These are phyloP conservation scores for Russula foetens DNA, from an alignment of 768 basidiomycete genomes.

Conservation along the genomic window DNA sequence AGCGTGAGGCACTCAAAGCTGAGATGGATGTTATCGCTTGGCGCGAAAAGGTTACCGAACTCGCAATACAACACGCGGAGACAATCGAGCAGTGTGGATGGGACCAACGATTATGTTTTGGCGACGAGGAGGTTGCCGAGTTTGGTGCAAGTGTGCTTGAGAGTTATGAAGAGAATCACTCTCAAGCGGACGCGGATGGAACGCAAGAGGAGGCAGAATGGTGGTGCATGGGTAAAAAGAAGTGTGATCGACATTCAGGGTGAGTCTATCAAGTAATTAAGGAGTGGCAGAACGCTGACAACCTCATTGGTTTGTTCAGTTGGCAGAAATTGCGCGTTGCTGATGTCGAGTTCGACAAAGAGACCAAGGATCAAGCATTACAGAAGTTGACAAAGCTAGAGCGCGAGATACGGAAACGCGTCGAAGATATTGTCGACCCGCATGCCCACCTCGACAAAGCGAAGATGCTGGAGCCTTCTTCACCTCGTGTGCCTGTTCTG, in stretches of 20 bases:
- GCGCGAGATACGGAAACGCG: conserved; percentile 67
- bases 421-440: conserved; percentile 55
- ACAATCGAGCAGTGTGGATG: conserved; percentile 73
- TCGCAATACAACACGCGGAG: conserved; percentile 61
- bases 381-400: conserved; percentile 63
- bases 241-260: conserved; percentile 76
- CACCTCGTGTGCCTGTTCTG: conserved; percentile 20
- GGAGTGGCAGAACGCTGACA: conserved; percentile 1
- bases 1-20: conserved; percentile 56
- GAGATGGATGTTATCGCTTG: conserved; percentile 63
- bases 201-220: conserved; percentile 40
- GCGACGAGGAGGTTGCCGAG: conserved; percentile 72
- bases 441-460: conserved; percentile 11
- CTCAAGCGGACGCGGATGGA: conserved; percentile 35
- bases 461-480: conserved; percentile 2
- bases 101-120: conserved; percentile 78
- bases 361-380: conserved; percentile 62
- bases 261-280: conserved; percentile 27
- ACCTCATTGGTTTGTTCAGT: conserved; percentile 29
- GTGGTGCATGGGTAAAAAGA: conserved; percentile 74
- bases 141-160: conserved; percentile 60
- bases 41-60: conserved; percentile 59
- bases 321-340: conserved; percentile 74
- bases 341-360: conserved; percentile 69
- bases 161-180: conserved; percentile 45